These are phyloP conservation scores for Podospora australis DNA, from an alignment of 495 filamentous ascomycete species.

Conservation along the genomic window DNA sequence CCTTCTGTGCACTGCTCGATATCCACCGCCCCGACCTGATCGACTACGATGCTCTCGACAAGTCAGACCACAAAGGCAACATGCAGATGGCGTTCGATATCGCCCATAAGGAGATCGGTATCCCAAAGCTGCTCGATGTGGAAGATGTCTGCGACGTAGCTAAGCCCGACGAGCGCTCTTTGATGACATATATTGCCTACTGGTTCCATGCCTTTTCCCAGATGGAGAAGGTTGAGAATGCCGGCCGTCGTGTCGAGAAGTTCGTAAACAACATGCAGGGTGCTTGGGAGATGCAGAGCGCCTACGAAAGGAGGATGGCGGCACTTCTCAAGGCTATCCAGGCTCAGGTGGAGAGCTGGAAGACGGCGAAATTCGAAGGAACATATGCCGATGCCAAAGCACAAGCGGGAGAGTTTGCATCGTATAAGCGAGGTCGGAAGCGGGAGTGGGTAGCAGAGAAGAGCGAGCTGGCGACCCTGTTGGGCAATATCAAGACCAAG, in stretches of 20 bases:
- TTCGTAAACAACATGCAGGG: slow-evolving; percentile 98
- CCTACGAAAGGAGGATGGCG: slow-evolving; percentile 83
- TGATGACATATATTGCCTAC: slow-evolving; percentile 99
- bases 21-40: slow-evolving; percentile 97
- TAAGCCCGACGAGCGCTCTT: slow-evolving; percentile 87
- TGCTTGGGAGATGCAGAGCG: slow-evolving; percentile 99
- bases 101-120: slow-evolving; percentile 92
- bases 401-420: slow-evolving; percentile 71
- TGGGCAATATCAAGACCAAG: slow-evolving; percentile 99
- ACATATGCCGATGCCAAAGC: slow-evolving; percentile 90
- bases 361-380: slow-evolving; percentile 73
- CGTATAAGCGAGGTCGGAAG: slow-evolving; percentile 84
- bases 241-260: slow-evolving; percentile 92
- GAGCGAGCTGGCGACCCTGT: slow-evolving; percentile 81
- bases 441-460: slow-evolving; percentile 96
- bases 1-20: slow-evolving; percentile 92
- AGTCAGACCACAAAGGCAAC: slow-evolving; percentile 89
- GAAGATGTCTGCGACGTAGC: slow-evolving; percentile 97
- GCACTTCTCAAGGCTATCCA: slow-evolving; percentile 67
- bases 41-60: slow-evolving; percentile 90
- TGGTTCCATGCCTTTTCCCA: slow-evolving; percentile 99
- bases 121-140: slow-evolving; percentile 90
- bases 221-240: slow-evolving; percentile 96
- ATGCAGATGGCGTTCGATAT: slow-evolving; percentile 98
- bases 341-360: slow-evolving; percentile 67